Conservation (phyloP, 192 early-diverging fungal genomes). For the Coemansia sp. region DNA sequence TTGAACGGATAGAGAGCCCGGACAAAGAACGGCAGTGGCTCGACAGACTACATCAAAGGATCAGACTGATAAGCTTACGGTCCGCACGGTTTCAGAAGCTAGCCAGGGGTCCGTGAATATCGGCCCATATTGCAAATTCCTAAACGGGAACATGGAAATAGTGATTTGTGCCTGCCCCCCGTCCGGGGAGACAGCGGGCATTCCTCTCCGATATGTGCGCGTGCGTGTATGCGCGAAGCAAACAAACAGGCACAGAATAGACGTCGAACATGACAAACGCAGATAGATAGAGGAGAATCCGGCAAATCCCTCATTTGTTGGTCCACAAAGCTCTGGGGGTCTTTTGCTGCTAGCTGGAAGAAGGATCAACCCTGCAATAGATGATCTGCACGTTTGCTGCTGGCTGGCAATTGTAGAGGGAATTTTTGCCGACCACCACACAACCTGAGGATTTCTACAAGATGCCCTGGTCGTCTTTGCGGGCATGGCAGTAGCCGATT, state of each 20-base stretch:
- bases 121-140: no score
- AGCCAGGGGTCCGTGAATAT: no score
- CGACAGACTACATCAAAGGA: slow-evolving; percentile 27
- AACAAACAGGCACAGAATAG: not conserved
- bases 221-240: no score
- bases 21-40: slow-evolving; percentile 51
- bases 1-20: slow-evolving; percentile 87
- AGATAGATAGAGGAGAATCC: slow-evolving; percentile 16
- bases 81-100: no score
- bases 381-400: slow-evolving; percentile 36
- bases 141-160: no score
- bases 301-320: slow-evolving; percentile 16
- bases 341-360: slow-evolving; percentile 2
- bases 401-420: slow-evolving; percentile 1
- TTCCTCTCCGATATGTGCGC: no score
- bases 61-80: no score
- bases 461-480: no score
- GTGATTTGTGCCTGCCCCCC: no score
- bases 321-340: slow-evolving; percentile 12
- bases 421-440: slow-evolving; percentile 1
- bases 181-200: no score
- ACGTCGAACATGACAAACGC: slow-evolving; percentile 14
- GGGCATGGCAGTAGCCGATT: not conserved
- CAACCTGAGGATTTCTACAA: no score
- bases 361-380: slow-evolving; percentile 38